Conservation (phyloP, 371 early-diverging fungal species). For the Rhizopus arrhizus region DNA sequence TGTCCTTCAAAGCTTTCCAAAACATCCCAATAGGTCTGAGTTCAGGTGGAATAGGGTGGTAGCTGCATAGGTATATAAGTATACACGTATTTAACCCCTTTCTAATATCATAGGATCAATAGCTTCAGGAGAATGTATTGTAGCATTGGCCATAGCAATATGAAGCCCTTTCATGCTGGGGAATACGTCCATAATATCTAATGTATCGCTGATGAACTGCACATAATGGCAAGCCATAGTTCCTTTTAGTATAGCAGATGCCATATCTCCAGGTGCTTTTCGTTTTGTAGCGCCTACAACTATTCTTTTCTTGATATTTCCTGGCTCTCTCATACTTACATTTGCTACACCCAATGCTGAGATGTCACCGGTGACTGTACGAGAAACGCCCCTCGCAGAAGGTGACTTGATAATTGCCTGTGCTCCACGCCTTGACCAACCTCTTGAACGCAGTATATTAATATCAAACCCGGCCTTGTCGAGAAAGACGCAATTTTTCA, state of each 20-base stretch:
- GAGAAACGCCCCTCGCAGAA: slow-evolving; percentile 7
- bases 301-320: slow-evolving; percentile 5
- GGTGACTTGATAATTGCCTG: slow-evolving; percentile 4
- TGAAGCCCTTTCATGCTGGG: slow-evolving; percentile 6
- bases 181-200: slow-evolving; percentile 11
- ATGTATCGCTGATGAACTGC: slow-evolving; percentile 6
- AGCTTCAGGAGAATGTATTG: not conserved
- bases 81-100: slow-evolving; percentile 4
- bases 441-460: slow-evolving; percentile 11
- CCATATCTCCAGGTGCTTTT: slow-evolving; percentile 11
- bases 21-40: slow-evolving; percentile 11
- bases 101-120: slow-evolving; percentile 7
- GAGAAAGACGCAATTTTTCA: slow-evolving; percentile 13
- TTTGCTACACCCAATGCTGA: slow-evolving; percentile 15
- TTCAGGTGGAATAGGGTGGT: slow-evolving; percentile 5
- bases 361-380: slow-evolving; percentile 19
- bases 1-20: slow-evolving; percentile 12
- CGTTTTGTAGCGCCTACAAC: slow-evolving; percentile 8
- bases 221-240: slow-evolving; percentile 10
- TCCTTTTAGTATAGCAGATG: slow-evolving; percentile 5
- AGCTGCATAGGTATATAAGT: too few species aligned
- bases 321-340: too few species aligned
- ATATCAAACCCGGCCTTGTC: slow-evolving; percentile 11
- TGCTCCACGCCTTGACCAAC: slow-evolving; percentile 10
- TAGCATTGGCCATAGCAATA: slow-evolving; percentile 7